A percentile compares a stretch with the other conserved stretches of the same genome.
Conservation (phyloP, 23 red algal genomes). For the Gracilaria caudata region DNA sequence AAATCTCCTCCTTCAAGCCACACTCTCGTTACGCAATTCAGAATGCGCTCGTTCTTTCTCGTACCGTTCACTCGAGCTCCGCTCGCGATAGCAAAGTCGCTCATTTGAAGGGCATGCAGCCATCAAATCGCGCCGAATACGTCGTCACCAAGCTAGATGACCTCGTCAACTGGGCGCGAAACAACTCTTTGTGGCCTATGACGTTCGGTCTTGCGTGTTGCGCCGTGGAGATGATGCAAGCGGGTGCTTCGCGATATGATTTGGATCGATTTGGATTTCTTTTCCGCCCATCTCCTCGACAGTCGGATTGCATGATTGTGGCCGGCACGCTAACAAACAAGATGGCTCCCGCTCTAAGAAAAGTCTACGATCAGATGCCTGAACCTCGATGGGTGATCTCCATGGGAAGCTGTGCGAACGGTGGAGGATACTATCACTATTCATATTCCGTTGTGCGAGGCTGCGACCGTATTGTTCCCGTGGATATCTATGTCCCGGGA, state of each 20-base stretch:
- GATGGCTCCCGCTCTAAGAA: slow-evolving; percentile 97
- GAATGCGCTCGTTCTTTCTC: slow-evolving; percentile 27
- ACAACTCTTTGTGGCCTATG: slow-evolving; percentile 99
- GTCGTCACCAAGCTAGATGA: slow-evolving; percentile 82
- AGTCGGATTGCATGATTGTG: slow-evolving; percentile 99
- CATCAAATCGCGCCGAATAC: slow-evolving; percentile 70
- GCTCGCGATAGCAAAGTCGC: slow-evolving; percentile 64
- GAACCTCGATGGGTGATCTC: slow-evolving; percentile 98
- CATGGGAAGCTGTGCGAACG: slow-evolving; percentile 99
- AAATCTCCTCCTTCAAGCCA: slow-evolving; percentile 31
- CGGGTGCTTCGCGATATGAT: slow-evolving; percentile 96
- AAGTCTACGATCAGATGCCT: slow-evolving; percentile 99
- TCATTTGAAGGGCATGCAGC: slow-evolving; percentile 74
- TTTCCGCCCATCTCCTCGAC: slow-evolving; percentile 98
- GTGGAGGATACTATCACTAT: slow-evolving; percentile 99
- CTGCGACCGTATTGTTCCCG: slow-evolving; percentile 98
- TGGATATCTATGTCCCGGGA: slow-evolving; percentile 99
- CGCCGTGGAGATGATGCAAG: slow-evolving; percentile 99
- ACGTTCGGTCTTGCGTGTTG: slow-evolving; percentile 99
- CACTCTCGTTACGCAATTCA: not conserved
- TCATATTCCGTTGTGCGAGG: slow-evolving; percentile 97
- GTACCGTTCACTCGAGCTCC: slow-evolving; percentile 68
- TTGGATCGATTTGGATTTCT: slow-evolving; percentile 99
- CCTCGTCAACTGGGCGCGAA: slow-evolving; percentile 95
- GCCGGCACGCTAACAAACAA: slow-evolving; percentile 99